Evolutionary conservation across 164 flowering plant genomes (phyloP), one percentile per base, ranked within the genome.

Genomic region (Vitis amurensis): DNA sequence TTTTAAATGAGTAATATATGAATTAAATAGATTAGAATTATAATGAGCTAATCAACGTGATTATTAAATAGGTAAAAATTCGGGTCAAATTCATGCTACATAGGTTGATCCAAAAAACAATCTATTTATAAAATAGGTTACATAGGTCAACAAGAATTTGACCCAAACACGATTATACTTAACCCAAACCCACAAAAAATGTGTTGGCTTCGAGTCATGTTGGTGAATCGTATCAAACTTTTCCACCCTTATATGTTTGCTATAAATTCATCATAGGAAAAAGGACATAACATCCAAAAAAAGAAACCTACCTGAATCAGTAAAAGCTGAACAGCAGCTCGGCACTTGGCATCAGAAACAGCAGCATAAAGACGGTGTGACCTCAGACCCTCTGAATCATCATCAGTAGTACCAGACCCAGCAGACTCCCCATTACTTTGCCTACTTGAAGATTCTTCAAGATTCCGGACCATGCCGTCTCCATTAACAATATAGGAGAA

Each of bases 311-410:
- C 99, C 95, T 96, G 99, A 74, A 93, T 87, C 76, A 96, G 68
- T 66, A 93, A 74, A 77, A 93, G 92, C 74, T 96, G 99, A 78
- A 93, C 90, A 63, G 98, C 97, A 74, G 95, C 89, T 56, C 97
- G 88, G 77, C 97, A 89, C 81, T 92, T 93, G 48, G 89, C 89
- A 82, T 96, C 98, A 66, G 90, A 78, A 65, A 96, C 77, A 65
- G 88, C 86, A 74, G 84, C 75, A 82, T 81, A 84, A 16, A 92
- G 59, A 19, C 67, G 85, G 7, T 72, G 84, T 11, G 80, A 73
- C 81, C 83, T 85, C 63, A 64, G 68, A 78, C 74, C 78, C 63
- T 87, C 93, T 37, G 69, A 66, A 73, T 88, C 89, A 67, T 85
- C 88, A 70, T 81, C 86, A 63, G 83, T 55, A 6, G 60, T 47